Conservation (phyloP, 768 basidiomycete species). For the Boletus sp. region DNA sequence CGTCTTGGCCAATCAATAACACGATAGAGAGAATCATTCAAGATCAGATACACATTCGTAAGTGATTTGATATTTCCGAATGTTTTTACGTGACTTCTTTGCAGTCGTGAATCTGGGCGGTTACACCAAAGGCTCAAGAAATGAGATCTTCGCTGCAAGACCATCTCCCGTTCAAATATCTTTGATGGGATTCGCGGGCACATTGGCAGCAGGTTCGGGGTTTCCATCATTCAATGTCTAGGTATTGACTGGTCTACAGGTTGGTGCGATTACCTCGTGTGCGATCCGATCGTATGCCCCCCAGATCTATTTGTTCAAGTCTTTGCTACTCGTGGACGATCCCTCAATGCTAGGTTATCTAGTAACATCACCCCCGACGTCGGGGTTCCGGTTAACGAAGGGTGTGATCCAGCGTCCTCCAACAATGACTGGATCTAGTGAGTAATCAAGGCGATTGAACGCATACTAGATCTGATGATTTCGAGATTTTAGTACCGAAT, state of each 20-base stretch:
- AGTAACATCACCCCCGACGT: constrained; percentile 15
- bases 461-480: constrained; percentile 2
- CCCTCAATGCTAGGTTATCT: not conserved
- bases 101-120: constrained; percentile 47
- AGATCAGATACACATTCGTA: constrained; percentile 48
- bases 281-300: constrained; percentile 46
- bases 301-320: constrained; percentile 37
- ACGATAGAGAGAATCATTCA: constrained; percentile 40
- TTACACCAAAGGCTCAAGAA: constrained; percentile 52
- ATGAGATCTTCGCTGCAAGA: constrained; percentile 51
- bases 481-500: constrained; percentile 36
- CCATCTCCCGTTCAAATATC: constrained; percentile 49
- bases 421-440: constrained; percentile 44
- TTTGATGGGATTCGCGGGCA: constrained; percentile 52
- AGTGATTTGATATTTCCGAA: constrained; percentile 13
- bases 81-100: not conserved
- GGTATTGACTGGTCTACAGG: constrained; percentile 25
- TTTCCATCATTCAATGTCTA: not conserved
- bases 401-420: constrained; percentile 40
- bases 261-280: constrained; percentile 49
- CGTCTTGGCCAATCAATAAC: constrained; percentile 34
- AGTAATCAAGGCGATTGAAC: constrained; percentile 17
- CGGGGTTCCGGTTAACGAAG: constrained; percentile 37
- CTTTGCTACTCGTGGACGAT: constrained; percentile 21
- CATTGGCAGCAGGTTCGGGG: constrained; percentile 37